Evolutionary conservation across 208 protist species (phyloP).

Genomic region (Acanthamoeba sp.): DNA sequence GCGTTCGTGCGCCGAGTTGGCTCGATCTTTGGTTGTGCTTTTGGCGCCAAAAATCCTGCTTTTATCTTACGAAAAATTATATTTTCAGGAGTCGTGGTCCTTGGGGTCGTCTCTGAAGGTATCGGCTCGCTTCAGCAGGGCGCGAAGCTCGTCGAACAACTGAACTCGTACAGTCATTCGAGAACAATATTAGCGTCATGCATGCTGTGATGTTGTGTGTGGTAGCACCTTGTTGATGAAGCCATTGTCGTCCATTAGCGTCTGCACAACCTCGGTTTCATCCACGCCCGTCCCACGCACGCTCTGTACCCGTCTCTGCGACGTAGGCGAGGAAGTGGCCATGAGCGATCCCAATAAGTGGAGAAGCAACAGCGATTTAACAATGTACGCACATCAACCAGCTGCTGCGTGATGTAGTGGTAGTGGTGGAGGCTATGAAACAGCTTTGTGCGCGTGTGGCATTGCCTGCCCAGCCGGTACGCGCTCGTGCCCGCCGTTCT

Average conservation of each 20-base stretch:
- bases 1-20: background rate
- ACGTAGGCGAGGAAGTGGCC: background rate
- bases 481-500: background rate
- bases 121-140: background rate
- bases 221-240: background rate
- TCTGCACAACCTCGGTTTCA: background rate
- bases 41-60: background rate
- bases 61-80: no score
- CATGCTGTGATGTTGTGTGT: background rate
- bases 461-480: slow-evolving; percentile 6
- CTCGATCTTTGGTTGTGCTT: background rate
- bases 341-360: background rate
- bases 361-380: background rate
- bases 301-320: background rate
- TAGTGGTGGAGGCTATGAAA: slow-evolving; percentile 43
- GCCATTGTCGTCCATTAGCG: background rate
- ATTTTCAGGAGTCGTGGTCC: background rate
- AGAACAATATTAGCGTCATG: no score
- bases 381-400: background rate
- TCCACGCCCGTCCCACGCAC: background rate
- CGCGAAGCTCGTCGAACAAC: background rate
- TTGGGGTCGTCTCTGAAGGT: background rate
- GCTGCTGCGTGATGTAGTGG: slow-evolving; percentile 11
- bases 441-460: background rate
- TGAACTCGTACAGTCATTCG: background rate